Percentiles rank a stretch among this genome's conserved stretches.
Evolutionary conservation across 208 protist genomes (phyloP).

Genomic region (Crithidia fasciculata): DNA sequence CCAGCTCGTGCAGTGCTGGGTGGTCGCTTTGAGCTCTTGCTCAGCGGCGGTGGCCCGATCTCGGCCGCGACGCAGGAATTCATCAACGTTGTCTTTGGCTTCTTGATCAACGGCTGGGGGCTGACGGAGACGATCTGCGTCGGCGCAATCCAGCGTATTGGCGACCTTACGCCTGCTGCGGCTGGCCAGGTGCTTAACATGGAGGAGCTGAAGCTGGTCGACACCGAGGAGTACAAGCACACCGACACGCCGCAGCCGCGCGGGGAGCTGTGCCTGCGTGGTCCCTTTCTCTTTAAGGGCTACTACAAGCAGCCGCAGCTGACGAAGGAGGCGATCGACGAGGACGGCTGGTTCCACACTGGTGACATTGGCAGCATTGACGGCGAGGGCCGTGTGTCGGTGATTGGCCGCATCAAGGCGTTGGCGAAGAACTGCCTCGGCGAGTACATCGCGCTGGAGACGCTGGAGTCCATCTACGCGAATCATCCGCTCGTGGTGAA

Average conservation of each 20-base stretch:
- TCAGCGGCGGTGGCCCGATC: constrained; percentile 84
- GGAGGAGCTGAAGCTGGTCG: constrained; percentile 89
- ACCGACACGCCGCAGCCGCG: constrained; percentile 67
- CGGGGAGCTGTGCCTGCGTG: constrained; percentile 85
- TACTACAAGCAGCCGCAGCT: constrained; percentile 92
- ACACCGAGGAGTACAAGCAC: constrained; percentile 85
- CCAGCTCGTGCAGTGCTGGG: background rate
- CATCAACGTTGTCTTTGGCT: constrained; percentile 78
- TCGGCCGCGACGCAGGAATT: constrained; percentile 81
- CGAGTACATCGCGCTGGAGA: constrained; percentile 92
- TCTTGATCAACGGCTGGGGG: constrained; percentile 84
- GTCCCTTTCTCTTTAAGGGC: constrained; percentile 83
- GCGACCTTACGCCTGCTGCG: constrained; percentile 50
- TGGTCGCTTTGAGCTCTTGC: constrained; percentile 27
- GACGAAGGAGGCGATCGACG: constrained; percentile 82
- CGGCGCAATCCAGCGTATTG: constrained; percentile 57
- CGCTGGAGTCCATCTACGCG: constrained; percentile 78
- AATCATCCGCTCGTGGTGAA: constrained; percentile 46
- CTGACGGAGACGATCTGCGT: constrained; percentile 85
- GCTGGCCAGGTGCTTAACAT: constrained; percentile 65
- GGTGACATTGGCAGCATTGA: constrained; percentile 80
- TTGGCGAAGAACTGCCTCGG: constrained; percentile 92
- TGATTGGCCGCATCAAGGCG: constrained; percentile 92
- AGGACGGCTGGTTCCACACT: constrained; percentile 90
- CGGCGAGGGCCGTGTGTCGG: constrained; percentile 49